Conservation (phyloP, 306 rosid species). For the Quercus bicolor region DNA sequence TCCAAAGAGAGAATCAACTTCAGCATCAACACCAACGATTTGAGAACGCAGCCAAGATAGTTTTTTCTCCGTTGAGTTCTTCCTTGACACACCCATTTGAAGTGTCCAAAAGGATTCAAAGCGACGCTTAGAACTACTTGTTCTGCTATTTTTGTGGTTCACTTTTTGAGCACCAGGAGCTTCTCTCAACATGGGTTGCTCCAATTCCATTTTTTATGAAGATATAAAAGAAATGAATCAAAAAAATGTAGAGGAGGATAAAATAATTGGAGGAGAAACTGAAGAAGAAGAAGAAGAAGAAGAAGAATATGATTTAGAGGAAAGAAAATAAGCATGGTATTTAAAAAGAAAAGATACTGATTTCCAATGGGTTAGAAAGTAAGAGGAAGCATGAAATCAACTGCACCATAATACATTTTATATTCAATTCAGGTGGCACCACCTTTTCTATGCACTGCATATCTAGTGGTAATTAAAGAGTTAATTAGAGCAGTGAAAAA, state of each 20-base stretch:
- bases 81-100: slow-evolving; percentile 19
- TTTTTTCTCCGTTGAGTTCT: slow-evolving; percentile 25
- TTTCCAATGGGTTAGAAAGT: too few species aligned
- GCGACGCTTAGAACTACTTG: background rate
- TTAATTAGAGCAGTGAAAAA: too few species aligned
- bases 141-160: background rate
- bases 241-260: background rate
- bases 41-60: slow-evolving; percentile 60
- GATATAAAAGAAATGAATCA: background rate
- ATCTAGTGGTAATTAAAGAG: too few species aligned
- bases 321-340: too few species aligned
- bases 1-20: slow-evolving; percentile 64
- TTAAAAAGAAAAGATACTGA: too few species aligned
- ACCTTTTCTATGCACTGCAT: too few species aligned
- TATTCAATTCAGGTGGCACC: too few species aligned
- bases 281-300: background rate
- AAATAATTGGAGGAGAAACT: background rate
- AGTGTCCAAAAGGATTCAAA: slow-evolving; percentile 25
- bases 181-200: slow-evolving; percentile 9
- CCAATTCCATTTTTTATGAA: background rate
- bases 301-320: background rate
- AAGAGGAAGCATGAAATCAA: too few species aligned
- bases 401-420: too few species aligned
- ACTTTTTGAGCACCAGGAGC: background rate
- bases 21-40: slow-evolving; percentile 47